Evolutionary conservation across 176 grass and related monocot species (phyloP), one percentile per base, ranked within the genome.

Genomic region (Luzula sylvatica): DNA sequence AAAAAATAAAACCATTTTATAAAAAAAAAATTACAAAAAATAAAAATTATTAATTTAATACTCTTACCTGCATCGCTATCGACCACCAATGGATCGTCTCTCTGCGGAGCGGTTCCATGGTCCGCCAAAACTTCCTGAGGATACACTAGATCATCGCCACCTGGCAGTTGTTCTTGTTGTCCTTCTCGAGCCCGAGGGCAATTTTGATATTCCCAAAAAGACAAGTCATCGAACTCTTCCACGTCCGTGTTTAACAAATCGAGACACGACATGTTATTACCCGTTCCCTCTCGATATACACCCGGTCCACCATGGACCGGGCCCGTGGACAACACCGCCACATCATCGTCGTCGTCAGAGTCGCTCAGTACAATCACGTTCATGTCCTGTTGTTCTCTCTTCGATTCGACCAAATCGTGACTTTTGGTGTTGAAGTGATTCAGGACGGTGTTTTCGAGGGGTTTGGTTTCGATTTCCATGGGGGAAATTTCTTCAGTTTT

Each of bases 331-430:
- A 95, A 56, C 38, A 70, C 66, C 13, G 20, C 57, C 42, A 67
- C 24, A 56, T 48, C 74, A 66, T 95, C 80, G 70, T 95, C 80
- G 70, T 95, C 90, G 73, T 95, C 90, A 46, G 90, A 86, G 50
- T 95, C 90, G 1, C 90, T 86, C 52, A 95, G 56, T 51, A 84
- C 64, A 67, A 95, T 82, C 23, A 96, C 38, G 72, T 96, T 74
- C 25, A 75, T 28, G 9, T 79, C 74, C 23, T 13, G 28, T 56
- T 4, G 5, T 35, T 61, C 20, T 71, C 55, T 53, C 52, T 48
- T 55, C 54, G 73, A 47, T 53, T 35, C 25, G 70, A 80, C 55
- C 40, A 67, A 50, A 44, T 65, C 54, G 38, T 67, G 60, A 43
- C 57, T 25, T 54, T 47, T 45, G 16, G 21, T 42, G 24, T 54